Evolutionary conservation across 768 basidiomycete species (phyloP).

Genomic region (Astraeus odoratus): DNA sequence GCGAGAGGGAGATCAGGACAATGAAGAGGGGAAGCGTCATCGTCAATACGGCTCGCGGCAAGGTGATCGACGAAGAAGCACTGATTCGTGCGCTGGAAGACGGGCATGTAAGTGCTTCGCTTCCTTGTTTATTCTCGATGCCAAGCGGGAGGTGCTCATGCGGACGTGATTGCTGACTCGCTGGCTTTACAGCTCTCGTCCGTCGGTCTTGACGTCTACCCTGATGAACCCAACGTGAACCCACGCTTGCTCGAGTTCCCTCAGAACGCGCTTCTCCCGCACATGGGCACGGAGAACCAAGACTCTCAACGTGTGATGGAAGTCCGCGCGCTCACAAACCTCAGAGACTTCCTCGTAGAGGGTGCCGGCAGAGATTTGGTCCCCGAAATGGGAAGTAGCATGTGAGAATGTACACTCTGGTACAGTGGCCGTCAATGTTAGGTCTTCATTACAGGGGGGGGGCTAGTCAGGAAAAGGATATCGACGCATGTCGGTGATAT

Average conservation of each 20-base stretch:
- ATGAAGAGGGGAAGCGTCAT: slow-evolving; percentile 75
- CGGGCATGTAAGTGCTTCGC: slow-evolving; percentile 62
- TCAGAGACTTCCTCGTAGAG: slow-evolving; percentile 59
- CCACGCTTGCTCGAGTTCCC: slow-evolving; percentile 75
- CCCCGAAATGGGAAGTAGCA: slow-evolving; percentile 36
- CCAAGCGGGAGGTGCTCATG: too few relatives aligned
- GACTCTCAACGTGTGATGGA: slow-evolving; percentile 83
- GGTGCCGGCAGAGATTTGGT: slow-evolving; percentile 67
- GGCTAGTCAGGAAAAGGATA: too few relatives aligned
- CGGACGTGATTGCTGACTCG: slow-evolving; percentile 5
- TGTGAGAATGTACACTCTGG: too few relatives aligned
- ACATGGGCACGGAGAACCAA: slow-evolving; percentile 85
- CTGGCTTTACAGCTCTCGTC: slow-evolving; percentile 50
- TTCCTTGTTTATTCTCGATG: not conserved
- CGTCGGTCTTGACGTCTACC: slow-evolving; percentile 82
- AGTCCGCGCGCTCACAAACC: slow-evolving; percentile 71
- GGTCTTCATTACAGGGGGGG: too few relatives aligned
- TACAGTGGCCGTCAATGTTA: too few relatives aligned
- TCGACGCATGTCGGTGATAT: too few relatives aligned
- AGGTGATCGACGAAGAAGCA: slow-evolving; percentile 82
- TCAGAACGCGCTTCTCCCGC: slow-evolving; percentile 80
- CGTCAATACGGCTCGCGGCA: slow-evolving; percentile 88
- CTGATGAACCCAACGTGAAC: slow-evolving; percentile 77
- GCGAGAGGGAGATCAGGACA: slow-evolving; percentile 66
- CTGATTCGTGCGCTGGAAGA: slow-evolving; percentile 80